Percentiles rank a stretch among this genome's conserved stretches.
phyloP scores from a whole-genome alignment of 352 stramenopile genomes.

The Phytophthora pseudosyringae region DNA sequence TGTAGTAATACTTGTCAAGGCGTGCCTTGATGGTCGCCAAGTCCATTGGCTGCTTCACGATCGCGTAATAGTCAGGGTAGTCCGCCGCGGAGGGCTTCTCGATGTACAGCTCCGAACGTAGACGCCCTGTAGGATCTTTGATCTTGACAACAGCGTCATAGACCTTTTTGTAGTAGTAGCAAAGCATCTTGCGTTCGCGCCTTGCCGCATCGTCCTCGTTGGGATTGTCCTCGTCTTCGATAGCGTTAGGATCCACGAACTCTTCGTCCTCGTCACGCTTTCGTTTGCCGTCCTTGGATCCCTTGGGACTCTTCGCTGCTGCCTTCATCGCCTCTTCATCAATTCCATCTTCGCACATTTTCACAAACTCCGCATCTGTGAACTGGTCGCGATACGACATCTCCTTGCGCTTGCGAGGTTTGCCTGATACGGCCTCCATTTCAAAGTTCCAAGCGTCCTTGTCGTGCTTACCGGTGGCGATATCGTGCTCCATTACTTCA shows the following conservation, averaged over 20 bases:
- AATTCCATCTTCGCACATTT: slow-evolving; percentile 88
- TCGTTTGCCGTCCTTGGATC: slow-evolving; percentile 24
- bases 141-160: slow-evolving; percentile 87
- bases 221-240: slow-evolving; percentile 40
- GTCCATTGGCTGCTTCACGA: slow-evolving; percentile 90
- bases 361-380: slow-evolving; percentile 88
- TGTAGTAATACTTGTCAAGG: slow-evolving; percentile 73
- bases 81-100: slow-evolving; percentile 81
- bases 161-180: slow-evolving; percentile 87
- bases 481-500: slow-evolving; percentile 62
- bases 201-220: slow-evolving; percentile 56
- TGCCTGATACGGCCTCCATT: slow-evolving; percentile 46
- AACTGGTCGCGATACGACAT: slow-evolving; percentile 89
- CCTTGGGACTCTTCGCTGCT: slow-evolving; percentile 29
- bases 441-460: slow-evolving; percentile 74
- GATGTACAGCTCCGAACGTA: slow-evolving; percentile 78
- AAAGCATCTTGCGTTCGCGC: slow-evolving; percentile 67
- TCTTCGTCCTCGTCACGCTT: slow-evolving; percentile 48
- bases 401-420: slow-evolving; percentile 80
- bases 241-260: slow-evolving; percentile 20
- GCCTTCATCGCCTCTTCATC: slow-evolving; percentile 48
- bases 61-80: slow-evolving; percentile 92
- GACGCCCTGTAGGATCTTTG: slow-evolving; percentile 66
- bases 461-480: slow-evolving; percentile 58
- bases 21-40: slow-evolving; percentile 87